Evolutionary conservation across 805 yeast genomes (phyloP), one percentile per base, ranked within the genome.

Genomic region (Schwanniomyces sp.): DNA sequence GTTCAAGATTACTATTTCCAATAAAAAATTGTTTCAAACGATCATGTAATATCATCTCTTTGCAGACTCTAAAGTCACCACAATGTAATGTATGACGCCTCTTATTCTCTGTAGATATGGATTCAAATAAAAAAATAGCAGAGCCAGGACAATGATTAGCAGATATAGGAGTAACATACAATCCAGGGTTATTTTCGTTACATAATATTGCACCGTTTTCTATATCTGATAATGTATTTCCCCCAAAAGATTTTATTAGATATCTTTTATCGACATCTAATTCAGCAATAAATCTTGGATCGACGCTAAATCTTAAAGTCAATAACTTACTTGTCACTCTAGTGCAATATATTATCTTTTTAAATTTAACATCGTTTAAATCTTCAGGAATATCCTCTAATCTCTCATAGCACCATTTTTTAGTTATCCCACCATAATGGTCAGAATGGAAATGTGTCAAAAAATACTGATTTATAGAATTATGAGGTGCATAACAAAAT

Each of bases 121-220:
- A 66, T 56, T 84, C 85, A 56, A 89, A 86, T 10, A 91, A 65
- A 50, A 91, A 87, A 0, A 94, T 79, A 0, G 82, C 89, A 2
- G 97, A 89, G 1, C 99, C 99, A 1, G 99, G 99, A 65, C 99
- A 94, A 66, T 94, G 99, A 56, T 94, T 92, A 0, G 98, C 99
- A 55, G 88, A 91, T 5, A 86, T 66, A 10, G 84, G 71, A 0
- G 83, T 78, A 0, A 90, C 91, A 30, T 72, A 73, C 0, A 74
- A 54, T 1, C 75, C 75, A 0, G 74, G 68, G 1, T 41, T 32
- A 12, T 21, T 40, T n/a, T 26, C 47, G 8, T 40, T 52, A 1
- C 34, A 39, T 14, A 51, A 49, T 16, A 38, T 38, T 3, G 61
- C 66, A 8, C 62, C 64, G 25, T 44, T 51, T 5, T 41, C 45